A percentile compares a stretch with the other conserved stretches of the same genome.
These are phyloP conservation scores for Penicillium freii DNA, from an alignment of 2,329 filamentous ascomycete genomes.

Conservation along the genomic window DNA sequence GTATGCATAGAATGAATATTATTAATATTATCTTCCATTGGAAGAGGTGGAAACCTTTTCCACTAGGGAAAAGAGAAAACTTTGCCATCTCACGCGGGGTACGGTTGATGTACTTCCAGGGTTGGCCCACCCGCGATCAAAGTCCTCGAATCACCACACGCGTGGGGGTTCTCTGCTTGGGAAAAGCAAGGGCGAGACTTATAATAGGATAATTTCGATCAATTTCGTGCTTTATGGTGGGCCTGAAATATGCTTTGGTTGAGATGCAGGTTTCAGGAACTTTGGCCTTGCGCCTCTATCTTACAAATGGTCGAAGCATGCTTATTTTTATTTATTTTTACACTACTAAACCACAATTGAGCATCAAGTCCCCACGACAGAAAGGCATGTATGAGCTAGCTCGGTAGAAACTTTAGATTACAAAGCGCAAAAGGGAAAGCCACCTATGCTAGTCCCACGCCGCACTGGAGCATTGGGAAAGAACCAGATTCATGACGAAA, in stretches of 20 bases:
- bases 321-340: background rate
- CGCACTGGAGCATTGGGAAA: background rate
- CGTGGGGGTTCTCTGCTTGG: background rate
- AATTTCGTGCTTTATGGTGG: background rate
- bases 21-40: no score
- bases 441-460: constrained; percentile 10
- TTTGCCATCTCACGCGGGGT: background rate
- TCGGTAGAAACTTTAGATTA: constrained; percentile 30
- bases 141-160: background rate
- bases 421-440: constrained; percentile 19
- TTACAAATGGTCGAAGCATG: background rate
- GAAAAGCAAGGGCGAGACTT: no score
- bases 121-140: background rate
- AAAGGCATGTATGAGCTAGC: constrained; percentile 14
- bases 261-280: background rate
- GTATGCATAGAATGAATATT: background rate
- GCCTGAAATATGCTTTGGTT: background rate
- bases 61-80: background rate
- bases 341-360: background rate
- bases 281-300: background rate
- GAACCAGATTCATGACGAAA: background rate
- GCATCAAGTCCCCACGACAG: background rate
- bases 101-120: background rate
- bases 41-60: background rate
- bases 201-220: background rate